Percentiles rank a stretch among this genome's conserved stretches.
Evolutionary conservation across 1,139 yeast species (phyloP).

Genomic region (Scheffersomyces quercinus): DNA sequence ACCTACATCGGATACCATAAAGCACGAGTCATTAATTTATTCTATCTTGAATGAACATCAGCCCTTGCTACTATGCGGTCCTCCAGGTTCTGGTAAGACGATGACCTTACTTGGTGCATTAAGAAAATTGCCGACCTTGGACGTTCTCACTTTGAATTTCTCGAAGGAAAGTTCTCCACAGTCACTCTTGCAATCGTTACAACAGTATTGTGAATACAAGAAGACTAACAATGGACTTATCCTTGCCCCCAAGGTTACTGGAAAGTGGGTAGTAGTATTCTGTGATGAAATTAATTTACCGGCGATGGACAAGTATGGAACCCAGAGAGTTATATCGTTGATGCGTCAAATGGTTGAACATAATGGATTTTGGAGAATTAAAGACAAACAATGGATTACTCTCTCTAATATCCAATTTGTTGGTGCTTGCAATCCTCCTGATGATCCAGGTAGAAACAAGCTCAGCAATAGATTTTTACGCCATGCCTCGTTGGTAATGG

Average conservation of each 20-base stretch:
- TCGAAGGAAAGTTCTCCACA: constrained; percentile 78
- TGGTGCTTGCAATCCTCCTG: constrained; percentile 93
- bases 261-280: constrained; percentile 79
- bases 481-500: constrained; percentile 66
- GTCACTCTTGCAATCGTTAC: constrained; percentile 63
- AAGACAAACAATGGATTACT: constrained; percentile 64
- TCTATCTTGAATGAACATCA: constrained; percentile 57
- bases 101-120: constrained; percentile 81
- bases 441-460: constrained; percentile 71
- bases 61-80: constrained; percentile 83
- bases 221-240: constrained; percentile 51
- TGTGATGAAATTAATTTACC: constrained; percentile 95
- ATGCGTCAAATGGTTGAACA: constrained; percentile 75
- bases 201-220: constrained; percentile 69
- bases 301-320: constrained; percentile 67
- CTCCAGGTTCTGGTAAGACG: constrained; percentile 97
- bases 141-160: constrained; percentile 72
- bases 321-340: constrained; percentile 74
- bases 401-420: constrained; percentile 75
- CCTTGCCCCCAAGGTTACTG: constrained; percentile 61
- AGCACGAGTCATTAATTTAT: constrained; percentile 64
- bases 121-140: constrained; percentile 56
- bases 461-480: constrained; percentile 68
- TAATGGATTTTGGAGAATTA: constrained; percentile 74
- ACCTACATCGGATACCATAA: constrained; percentile 76